Base-by-base conservation (phyloP, 1,284 basidiomycete species). In the Sanghuangporus baumii region DNA sequence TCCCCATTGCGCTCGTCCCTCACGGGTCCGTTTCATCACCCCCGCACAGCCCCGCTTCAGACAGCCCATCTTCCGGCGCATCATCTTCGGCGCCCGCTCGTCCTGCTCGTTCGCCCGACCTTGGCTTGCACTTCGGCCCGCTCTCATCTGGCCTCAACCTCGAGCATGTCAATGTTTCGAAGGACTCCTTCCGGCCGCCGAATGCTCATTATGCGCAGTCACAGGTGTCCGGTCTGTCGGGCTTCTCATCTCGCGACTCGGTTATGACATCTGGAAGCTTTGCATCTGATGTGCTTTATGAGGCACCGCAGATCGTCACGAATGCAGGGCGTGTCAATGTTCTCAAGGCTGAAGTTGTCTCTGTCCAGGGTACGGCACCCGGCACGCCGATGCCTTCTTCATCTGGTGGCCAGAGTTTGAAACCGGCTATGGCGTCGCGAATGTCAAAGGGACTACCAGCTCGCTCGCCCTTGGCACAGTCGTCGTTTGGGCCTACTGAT, bases 11-110 rank as follows among this genome's bases (percentile, higher is more conserved):
- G 4, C 79, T 92, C 58, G 87, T 91, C 41, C 76, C 87, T n/a
- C 82, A 87, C 20, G 81, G 82, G 18, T 79, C 81, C 8, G 72
- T 74, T 41, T 69, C 69, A 18, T 93, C 31, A 79, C 82, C 52
- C 92, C 91, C 41, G 91, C 94, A 73, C 82, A 84, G 61, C 85
- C 87, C 51, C 92, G 93, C 70, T 87, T 93, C 69, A 84, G 69
- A 71, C 62, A 60, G 46, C 36, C 55, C 9, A 26, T 65, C 58
- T 36, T 55, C 57, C 6, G 78, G 79, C 12, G 74, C 75, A 41
- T 67, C 66, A 56, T 65, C 68, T 65, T 67, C 65, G 46, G 76
- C 76, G 26, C 88, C 87, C 38, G 66, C 76, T 3, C 85, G 88
- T 48, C 89, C 89, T n/a, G 72, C 74, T 55, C 84, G 86, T 58